These are phyloP conservation scores for Phytophthora pluvialis DNA, from an alignment of 352 stramenopile species.

Conservation along the genomic window DNA sequence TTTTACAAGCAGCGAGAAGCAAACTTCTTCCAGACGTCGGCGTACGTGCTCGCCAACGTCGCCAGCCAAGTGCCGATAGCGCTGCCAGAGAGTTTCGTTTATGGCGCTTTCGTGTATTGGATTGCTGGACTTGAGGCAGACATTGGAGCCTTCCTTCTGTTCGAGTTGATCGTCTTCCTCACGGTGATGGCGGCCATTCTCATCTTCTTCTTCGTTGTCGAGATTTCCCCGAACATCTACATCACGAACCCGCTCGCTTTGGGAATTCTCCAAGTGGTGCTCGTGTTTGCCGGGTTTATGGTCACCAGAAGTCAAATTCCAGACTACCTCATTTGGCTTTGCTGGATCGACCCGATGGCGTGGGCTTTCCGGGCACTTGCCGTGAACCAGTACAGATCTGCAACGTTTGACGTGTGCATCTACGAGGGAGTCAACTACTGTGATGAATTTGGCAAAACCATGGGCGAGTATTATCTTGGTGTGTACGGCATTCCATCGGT, in stretches of 20 bases:
- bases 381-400: constrained; percentile 48
- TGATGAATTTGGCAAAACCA: constrained; percentile 32
- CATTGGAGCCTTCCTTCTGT: constrained; percentile 55
- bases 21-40: constrained; percentile 71
- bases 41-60: constrained; percentile 56
- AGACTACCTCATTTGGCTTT: constrained; percentile 53
- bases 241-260: constrained; percentile 19
- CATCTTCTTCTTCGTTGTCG: constrained; percentile 30
- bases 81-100: constrained; percentile 63
- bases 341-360: constrained; percentile 59
- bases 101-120: constrained; percentile 57
- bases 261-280: constrained; percentile 37
- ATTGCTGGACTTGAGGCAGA: constrained; percentile 38
- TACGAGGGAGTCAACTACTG: constrained; percentile 40
- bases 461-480: constrained; percentile 43
- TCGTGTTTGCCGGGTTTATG: constrained; percentile 46
- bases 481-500: constrained; percentile 49
- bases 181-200: constrained; percentile 28
- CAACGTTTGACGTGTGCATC: constrained; percentile 34
- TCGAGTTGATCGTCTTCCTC: constrained; percentile 57
- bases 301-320: constrained; percentile 43
- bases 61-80: constrained; percentile 40
- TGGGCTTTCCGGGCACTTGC: constrained; percentile 48
- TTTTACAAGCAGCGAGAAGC: constrained; percentile 81
- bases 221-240: constrained; percentile 20